Base-by-base conservation (phyloP, 257 asterid species). In the Capsicum rhomboideum region DNA sequence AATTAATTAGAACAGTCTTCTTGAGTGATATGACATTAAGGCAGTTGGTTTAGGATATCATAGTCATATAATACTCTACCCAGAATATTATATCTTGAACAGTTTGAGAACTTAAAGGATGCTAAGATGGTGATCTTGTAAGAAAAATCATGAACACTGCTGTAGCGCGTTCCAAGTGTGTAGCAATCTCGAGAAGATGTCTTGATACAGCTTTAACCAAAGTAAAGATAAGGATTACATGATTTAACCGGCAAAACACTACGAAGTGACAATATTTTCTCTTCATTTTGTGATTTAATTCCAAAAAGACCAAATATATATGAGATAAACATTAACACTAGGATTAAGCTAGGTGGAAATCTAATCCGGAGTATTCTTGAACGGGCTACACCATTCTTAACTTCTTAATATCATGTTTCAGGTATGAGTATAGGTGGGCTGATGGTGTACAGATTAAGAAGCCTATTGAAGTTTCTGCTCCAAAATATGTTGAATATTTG, bases 391-490 rank as follows among this genome's bases (percentile, higher is more conserved):
- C 29, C 29, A 37, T 37, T 69, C 78, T 69, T 37, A 21, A 21
- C 78, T 34, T 68, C 77, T 37, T 37, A 52, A 37, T 1, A 69
- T 69, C 2, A 53, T 31, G 75, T 77, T 80, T 83, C 86, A 94
- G 98, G 91, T 93, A 91, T 4, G 97, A 95, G 89, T 95, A 95
- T 85, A 91, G 98, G 85, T 95, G 98, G 98, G 98, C 98, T 23
- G 98, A 95, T 82, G 98, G 98, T 37, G 94, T 95, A 59, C 91
- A 86, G 86, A 93, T 95, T 67, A 93, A 95, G 91, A 95, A 95
- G 86, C 98, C 97, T 9, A 95, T 95, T 34, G 78, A 68, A 37
- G 78, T 68, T 68, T 68, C 78, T 2, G 78, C 78, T 37, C 78
- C 78, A 14, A 95, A 95, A 83, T 95, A 95, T 87, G 98, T 95